Evolutionary conservation across 768 basidiomycete genomes (phyloP).

Genomic region (Rhodotorula sphaerocarpa): DNA sequence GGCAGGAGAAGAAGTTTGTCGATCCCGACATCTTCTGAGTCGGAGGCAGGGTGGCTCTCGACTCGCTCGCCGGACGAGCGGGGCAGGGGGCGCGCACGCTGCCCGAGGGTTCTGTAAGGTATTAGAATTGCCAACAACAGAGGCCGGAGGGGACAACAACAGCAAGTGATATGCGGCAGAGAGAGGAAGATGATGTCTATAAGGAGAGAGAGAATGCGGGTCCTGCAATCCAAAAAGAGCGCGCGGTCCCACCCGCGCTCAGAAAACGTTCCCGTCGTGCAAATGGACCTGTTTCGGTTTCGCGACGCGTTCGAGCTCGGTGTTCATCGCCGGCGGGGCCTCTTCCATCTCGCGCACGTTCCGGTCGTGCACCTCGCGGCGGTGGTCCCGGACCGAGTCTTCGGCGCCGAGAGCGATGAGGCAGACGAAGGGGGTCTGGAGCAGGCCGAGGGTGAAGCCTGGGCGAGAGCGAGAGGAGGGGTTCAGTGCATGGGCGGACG

Average conservation of each 20-base stretch:
- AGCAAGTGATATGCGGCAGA: too few relatives aligned
- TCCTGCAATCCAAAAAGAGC: too few relatives aligned
- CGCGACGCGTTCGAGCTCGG: conserved; percentile 14
- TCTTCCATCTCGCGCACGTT: conserved; percentile 25
- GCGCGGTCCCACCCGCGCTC: too few relatives aligned
- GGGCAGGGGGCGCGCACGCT: not conserved
- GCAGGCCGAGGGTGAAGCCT: conserved; percentile 15
- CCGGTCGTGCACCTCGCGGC: conserved; percentile 22
- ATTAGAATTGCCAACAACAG: not conserved
- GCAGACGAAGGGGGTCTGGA: conserved; percentile 27
- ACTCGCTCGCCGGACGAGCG: not conserved
- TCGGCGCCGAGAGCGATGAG: conserved; percentile 32
- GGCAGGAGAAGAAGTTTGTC: conserved; percentile 21
- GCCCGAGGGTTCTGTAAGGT: too few relatives aligned
- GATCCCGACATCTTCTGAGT: conserved; percentile 31
- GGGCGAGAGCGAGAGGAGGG: too few relatives aligned
- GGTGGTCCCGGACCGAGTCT: conserved; percentile 23
- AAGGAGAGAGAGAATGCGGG: too few relatives aligned
- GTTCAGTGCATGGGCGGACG: too few relatives aligned
- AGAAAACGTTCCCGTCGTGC: not conserved
- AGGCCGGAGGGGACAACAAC: too few relatives aligned
- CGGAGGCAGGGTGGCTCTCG: too few relatives aligned
- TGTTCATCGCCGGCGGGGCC: conserved; percentile 15
- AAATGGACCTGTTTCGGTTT: conserved; percentile 4
- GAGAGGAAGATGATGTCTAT: too few relatives aligned